Conservation (phyloP, 2,329 filamentous ascomycete genomes). For the Ophiostoma sp. region DNA sequence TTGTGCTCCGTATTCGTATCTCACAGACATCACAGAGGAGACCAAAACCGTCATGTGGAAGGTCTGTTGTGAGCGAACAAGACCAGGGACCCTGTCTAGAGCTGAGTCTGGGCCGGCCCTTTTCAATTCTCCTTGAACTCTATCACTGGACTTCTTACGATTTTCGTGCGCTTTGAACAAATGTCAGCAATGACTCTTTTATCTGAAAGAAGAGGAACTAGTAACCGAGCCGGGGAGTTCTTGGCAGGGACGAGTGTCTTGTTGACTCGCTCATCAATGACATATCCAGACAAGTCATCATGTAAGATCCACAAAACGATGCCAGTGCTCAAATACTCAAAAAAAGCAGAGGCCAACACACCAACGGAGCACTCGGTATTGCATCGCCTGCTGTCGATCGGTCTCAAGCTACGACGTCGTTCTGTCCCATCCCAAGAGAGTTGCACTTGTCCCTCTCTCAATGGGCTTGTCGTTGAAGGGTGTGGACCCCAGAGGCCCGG, state of each 20-base stretch:
- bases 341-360: not conserved
- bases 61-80: not conserved
- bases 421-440: conserved; percentile 1
- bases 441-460: not conserved
- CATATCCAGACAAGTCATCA: not conserved
- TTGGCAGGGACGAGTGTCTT: conserved; percentile 3
- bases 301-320: not conserved
- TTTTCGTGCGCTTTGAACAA: not conserved
- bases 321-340: not conserved
- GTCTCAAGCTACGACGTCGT: not conserved
- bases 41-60: not conserved
- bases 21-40: not conserved
- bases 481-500: not conserved
- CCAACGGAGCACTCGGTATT: conserved; percentile 2
- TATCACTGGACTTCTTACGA: not conserved
- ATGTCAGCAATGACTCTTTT: not conserved
- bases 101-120: not conserved
- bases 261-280: not conserved
- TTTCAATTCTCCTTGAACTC: not conserved
- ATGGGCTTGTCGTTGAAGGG: not conserved
- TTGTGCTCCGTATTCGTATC: not conserved
- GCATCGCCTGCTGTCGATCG: not conserved
- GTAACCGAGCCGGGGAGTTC: not conserved
- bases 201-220: not conserved
- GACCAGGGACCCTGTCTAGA: not conserved